Conservation (phyloP, 768 basidiomycete species). For the Suillus discolor region DNA sequence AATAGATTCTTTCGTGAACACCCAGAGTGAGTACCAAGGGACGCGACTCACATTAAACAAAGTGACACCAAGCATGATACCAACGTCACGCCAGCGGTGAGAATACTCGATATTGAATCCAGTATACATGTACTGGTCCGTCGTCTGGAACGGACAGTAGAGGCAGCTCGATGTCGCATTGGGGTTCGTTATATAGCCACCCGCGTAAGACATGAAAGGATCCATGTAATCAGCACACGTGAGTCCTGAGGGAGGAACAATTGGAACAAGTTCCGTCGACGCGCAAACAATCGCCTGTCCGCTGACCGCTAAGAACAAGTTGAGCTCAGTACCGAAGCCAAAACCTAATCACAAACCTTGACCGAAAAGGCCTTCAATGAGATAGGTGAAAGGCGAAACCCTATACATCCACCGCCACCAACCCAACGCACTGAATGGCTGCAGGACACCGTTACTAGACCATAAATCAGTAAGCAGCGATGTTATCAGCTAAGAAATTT, state of each 20-base stretch:
- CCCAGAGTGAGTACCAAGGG: background rate
- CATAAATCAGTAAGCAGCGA: background rate
- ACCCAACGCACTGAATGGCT: conserved; percentile 60
- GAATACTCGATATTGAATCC: conserved; percentile 64
- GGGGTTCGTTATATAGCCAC: conserved; percentile 53
- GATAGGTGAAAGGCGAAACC: conserved; percentile 56
- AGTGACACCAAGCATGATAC: conserved; percentile 45
- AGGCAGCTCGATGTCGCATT: conserved; percentile 40
- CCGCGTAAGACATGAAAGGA: conserved; percentile 40
- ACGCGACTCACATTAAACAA: conserved; percentile 43
- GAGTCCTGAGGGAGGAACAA: conserved; percentile 49
- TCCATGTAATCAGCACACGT: conserved; percentile 50
- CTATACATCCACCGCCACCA: conserved; percentile 79
- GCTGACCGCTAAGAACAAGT: conserved; percentile 47
- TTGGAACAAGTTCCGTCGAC: conserved; percentile 56
- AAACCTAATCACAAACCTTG: conserved; percentile 42
- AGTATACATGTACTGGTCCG: conserved; percentile 49
- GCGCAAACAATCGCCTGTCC: conserved; percentile 55
- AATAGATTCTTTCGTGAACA: background rate
- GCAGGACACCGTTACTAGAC: conserved; percentile 62
- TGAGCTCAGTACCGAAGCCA: background rate
- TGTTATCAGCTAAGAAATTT: background rate
- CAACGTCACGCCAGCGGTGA: conserved; percentile 50
- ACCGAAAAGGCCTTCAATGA: conserved; percentile 50
- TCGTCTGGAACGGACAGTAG: conserved; percentile 59